phyloP scores from a whole-genome alignment of 371 early-diverging fungal species.

The Zychaea mexicana region DNA sequence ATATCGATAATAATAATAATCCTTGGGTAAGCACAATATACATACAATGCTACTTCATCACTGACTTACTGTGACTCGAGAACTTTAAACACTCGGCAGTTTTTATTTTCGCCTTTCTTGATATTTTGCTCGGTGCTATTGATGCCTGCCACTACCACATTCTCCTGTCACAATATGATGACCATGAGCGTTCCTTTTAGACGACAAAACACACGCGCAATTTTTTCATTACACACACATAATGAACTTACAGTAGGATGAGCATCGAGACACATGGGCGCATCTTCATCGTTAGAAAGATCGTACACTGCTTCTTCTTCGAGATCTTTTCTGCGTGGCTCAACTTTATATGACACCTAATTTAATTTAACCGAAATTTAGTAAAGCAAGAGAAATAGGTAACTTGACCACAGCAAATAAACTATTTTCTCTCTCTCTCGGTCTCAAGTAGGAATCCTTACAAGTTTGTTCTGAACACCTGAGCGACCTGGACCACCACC shows the following conservation, averaged over 20 bases:
- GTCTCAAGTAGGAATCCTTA: slow-evolving; percentile 43
- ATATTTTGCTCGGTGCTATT: slow-evolving; percentile 56
- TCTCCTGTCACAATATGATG: background rate
- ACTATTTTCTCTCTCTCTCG: background rate
- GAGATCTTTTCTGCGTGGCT: slow-evolving; percentile 49
- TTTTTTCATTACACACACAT: too few species aligned
- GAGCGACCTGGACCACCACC: slow-evolving; percentile 73
- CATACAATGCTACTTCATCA: background rate
- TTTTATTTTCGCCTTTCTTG: slow-evolving; percentile 58
- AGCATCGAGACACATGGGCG: slow-evolving; percentile 70
- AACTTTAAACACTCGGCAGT: slow-evolving; percentile 61
- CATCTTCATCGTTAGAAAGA: slow-evolving; percentile 65
- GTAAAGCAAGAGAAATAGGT: background rate
- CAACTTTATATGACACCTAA: slow-evolving; percentile 59
- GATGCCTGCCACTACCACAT: slow-evolving; percentile 57
- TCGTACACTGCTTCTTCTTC: slow-evolving; percentile 51
- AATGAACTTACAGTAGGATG: slow-evolving; percentile 64
- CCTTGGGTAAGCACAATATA: background rate
- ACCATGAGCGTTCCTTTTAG: background rate
- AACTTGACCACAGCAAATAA: background rate
- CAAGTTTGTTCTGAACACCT: slow-evolving; percentile 75
- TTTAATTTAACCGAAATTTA: slow-evolving; percentile 1
- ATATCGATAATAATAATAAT: slow-evolving; percentile 3
- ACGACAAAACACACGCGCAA: too few species aligned
- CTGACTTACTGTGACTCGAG: slow-evolving; percentile 37